Base-by-base conservation (phyloP, 2,329 filamentous ascomycete genomes). In the Colletotrichum euphorbiae region DNA sequence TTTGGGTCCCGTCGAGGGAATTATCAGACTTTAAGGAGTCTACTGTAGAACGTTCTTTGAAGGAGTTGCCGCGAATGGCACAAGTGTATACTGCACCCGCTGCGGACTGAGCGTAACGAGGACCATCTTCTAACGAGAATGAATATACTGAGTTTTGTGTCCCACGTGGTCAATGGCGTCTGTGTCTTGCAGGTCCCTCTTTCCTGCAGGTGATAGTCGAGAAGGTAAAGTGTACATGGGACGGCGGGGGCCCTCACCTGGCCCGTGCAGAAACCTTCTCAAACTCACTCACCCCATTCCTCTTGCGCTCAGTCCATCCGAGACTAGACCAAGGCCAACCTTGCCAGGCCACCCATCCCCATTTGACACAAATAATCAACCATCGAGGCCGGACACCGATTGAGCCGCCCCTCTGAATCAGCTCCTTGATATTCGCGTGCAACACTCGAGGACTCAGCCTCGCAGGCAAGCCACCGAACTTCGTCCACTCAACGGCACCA, bases 241-340 rank as follows among this genome's bases (percentile, higher is more conserved):
- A 31, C 17, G 13, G 46, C 55, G 33, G 31, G 43, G 9, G 36
- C 62, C 52, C 7, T 61, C 61, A 57, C 3, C 50, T 71, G 70
- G 69, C 43, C 59, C 63, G 57, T 74, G 73, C 71, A 73, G 75
- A 84, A 85, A 85, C 79, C 77, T 83, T 82, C 83, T 85, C 83
- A 85, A 85, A 85, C 70, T 71, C 78, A 79, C 83, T 83, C 83
- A 83, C 40, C 21, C 65, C 72, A 69, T 54, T 24, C n/a, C 24
- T 19, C 42, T 40, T n/a, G 15, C 24, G 62, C 62, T 54, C 52
- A 70, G 70, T 70, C 54, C 36, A 59, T 24, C 19, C 51, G 28
- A 61, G 62, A 65, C 31, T 42, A 21, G 1, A 11, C 17, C 15
- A 17, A 33, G 50, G 12, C 11, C 50, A 21, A 54, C n/a, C 8